Evolutionary conservation across 352 stramenopile genomes (phyloP).

Genomic region (Thalassiosira hispida): DNA sequence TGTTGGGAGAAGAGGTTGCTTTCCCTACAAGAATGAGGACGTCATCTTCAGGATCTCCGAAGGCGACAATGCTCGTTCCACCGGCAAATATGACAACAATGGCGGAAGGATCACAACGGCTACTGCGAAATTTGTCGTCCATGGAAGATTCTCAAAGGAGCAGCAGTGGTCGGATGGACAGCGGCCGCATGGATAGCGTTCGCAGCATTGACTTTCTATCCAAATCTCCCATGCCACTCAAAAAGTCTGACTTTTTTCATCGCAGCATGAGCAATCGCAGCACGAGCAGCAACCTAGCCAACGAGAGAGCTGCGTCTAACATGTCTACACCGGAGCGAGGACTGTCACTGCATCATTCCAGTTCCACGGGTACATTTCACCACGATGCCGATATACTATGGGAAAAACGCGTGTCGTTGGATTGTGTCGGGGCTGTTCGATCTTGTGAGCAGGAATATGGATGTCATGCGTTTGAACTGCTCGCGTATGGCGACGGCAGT

Average conservation of each 20-base stretch:
- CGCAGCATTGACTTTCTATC: conserved; percentile 39
- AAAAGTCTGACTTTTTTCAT: conserved; percentile 39
- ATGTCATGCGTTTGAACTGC: conserved; percentile 66
- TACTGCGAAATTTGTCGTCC: too few species aligned
- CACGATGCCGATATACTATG: conserved; percentile 60
- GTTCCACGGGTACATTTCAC: conserved; percentile 43
- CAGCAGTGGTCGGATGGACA: too few species aligned
- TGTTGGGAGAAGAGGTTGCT: conserved; percentile 17
- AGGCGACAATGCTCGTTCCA: too few species aligned
- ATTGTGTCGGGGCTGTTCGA: conserved; percentile 67
- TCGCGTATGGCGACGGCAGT: conserved; percentile 43
- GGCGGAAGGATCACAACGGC: background rate
- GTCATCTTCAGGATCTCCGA: background rate
- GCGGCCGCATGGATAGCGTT: too few species aligned
- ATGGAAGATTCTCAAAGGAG: background rate
- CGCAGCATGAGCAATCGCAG: conserved; percentile 7
- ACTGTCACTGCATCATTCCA: conserved; percentile 26
- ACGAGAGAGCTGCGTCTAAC: background rate
- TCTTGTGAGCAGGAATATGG: conserved; percentile 72
- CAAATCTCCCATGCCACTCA: conserved; percentile 67
- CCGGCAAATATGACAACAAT: too few species aligned
- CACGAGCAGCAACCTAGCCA: background rate
- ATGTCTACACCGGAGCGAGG: too few species aligned
- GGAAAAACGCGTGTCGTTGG: conserved; percentile 76
- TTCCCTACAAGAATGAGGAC: background rate